Conservation (phyloP, 768 basidiomycete species). For the Tulasnella sp. region DNA sequence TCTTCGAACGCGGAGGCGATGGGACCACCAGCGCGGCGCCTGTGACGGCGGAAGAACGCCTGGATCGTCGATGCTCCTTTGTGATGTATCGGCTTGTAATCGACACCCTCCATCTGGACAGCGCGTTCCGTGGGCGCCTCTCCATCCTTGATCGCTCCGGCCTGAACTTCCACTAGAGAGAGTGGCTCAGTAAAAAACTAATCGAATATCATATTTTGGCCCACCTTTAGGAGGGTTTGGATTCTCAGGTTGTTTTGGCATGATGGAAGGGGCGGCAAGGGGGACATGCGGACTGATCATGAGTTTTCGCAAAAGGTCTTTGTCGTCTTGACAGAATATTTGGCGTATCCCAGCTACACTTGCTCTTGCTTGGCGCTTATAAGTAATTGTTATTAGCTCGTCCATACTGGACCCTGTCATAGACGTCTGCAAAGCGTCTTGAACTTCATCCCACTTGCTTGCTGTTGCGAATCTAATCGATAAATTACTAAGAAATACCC, state of each 20-base stretch:
- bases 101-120: background rate
- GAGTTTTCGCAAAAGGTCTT: background rate
- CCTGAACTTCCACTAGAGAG: background rate
- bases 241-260: background rate
- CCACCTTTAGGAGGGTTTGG: background rate
- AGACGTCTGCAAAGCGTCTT: background rate
- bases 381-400: background rate
- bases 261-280: background rate
- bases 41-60: conserved; percentile 15
- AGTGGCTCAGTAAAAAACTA: background rate
- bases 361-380: background rate
- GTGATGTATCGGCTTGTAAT: background rate
- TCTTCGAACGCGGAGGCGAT: background rate
- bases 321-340: background rate
- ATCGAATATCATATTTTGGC: background rate
- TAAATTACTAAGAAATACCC: background rate
- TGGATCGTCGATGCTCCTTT: background rate
- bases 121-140: background rate
- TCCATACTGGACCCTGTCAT: background rate
- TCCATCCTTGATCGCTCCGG: background rate
- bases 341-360: background rate
- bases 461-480: background rate
- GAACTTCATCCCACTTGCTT: background rate
- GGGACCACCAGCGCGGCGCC: background rate
- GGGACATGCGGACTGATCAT: background rate